A percentile compares a stretch with the other conserved stretches of the same genome.
Evolutionary conservation across 139 green algal genomes (phyloP).

Genomic region (Yamagishiella unicocca): DNA sequence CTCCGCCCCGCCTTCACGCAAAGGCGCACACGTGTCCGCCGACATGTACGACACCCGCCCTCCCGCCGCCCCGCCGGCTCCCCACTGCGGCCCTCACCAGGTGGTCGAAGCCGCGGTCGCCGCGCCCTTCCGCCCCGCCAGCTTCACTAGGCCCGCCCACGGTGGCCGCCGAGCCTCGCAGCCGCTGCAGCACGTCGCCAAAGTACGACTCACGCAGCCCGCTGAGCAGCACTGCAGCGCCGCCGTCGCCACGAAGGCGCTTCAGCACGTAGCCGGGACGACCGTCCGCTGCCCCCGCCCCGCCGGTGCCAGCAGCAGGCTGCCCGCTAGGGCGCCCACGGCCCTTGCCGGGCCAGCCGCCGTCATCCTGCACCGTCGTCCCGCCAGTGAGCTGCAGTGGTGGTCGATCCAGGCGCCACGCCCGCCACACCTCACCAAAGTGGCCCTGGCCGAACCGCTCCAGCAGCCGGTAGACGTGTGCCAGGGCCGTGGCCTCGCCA

Average conservation of each 20-base stretch:
- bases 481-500: background rate
- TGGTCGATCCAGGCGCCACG: conserved; percentile 24
- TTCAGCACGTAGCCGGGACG: conserved; percentile 72
- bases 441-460: conserved; percentile 66
- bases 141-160: background rate
- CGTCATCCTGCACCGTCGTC: background rate
- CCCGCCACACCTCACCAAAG: conserved; percentile 83
- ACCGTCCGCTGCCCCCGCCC: conserved; percentile 11
- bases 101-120: conserved; percentile 44
- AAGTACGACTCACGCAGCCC: conserved; percentile 81
- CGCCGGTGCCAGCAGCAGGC: background rate
- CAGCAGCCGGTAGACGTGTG: conserved; percentile 50
- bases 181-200: conserved; percentile 65
- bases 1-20: too few species aligned
- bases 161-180: background rate
- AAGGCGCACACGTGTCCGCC: too few species aligned
- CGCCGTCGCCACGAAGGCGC: conserved; percentile 60
- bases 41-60: too few species aligned
- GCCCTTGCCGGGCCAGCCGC: background rate
- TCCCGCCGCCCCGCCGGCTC: too few species aligned
- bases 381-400: background rate
- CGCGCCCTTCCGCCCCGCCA: background rate
- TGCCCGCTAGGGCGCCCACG: background rate
- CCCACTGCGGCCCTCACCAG: conserved; percentile 47
- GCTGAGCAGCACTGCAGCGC: conserved; percentile 59